These are phyloP conservation scores for Blastomyces emzantsi DNA, from an alignment of 2,329 filamentous ascomycete genomes.

Conservation along the genomic window DNA sequence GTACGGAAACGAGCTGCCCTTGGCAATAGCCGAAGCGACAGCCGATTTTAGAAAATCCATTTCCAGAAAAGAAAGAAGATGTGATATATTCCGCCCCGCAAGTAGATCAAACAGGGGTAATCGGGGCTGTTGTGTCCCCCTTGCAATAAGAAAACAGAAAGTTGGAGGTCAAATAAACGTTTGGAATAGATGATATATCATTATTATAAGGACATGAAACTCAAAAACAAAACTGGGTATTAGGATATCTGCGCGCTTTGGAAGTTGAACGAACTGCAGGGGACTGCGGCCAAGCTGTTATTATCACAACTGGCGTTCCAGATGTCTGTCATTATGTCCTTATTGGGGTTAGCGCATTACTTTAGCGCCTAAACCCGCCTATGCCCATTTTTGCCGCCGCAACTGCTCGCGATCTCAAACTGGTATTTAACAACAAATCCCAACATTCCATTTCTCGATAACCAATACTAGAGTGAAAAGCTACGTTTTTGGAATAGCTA, in stretches of 20 bases:
- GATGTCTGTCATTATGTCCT: background rate
- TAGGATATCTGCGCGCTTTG: background rate
- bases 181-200: background rate
- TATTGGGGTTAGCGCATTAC: background rate
- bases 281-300: background rate
- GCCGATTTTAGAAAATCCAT: slow-evolving; percentile 99
- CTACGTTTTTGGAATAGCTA: background rate
- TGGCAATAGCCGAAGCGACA: slow-evolving; percentile 91
- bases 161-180: background rate
- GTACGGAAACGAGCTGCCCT: slow-evolving; percentile 88
- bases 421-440: background rate
- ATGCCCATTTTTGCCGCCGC: background rate
- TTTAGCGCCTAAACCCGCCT: background rate
- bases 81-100: background rate
- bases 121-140: background rate
- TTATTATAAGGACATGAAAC: background rate
- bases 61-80: background rate
- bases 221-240: background rate
- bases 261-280: too few relatives aligned
- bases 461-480: background rate
- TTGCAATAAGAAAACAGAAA: background rate
- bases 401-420: background rate
- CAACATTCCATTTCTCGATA: background rate
- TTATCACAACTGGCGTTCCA: background rate
- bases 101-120: background rate